phyloP scores from a whole-genome alignment of 345 rosid species.

The Lepidium aucheri region DNA sequence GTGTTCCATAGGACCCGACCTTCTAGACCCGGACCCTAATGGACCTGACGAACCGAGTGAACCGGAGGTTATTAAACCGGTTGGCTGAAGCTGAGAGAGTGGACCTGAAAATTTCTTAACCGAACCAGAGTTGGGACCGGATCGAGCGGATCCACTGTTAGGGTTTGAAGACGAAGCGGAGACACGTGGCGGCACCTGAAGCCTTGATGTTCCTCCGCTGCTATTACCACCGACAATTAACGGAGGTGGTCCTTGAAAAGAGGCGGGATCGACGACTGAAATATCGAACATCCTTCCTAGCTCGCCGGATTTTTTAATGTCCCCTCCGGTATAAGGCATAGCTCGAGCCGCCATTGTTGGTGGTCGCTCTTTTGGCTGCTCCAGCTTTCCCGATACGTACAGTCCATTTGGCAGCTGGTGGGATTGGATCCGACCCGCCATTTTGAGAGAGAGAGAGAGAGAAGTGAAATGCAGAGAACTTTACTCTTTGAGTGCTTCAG shows the following conservation, averaged over 20 bases:
- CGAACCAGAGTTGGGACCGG: slow-evolving; percentile 73
- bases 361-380: slow-evolving; percentile 56
- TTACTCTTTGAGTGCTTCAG: slow-evolving; percentile 29
- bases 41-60: slow-evolving; percentile 45
- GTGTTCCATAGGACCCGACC: slow-evolving; percentile 70
- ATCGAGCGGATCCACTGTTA: slow-evolving; percentile 82
- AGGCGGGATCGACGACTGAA: slow-evolving; percentile 38
- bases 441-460: slow-evolving; percentile 18
- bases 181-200: slow-evolving; percentile 37
- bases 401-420: slow-evolving; percentile 86
- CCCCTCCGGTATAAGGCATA: slow-evolving; percentile 86
- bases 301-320: slow-evolving; percentile 91
- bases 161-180: slow-evolving; percentile 47
- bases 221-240: slow-evolving; percentile 27
- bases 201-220: slow-evolving; percentile 32
- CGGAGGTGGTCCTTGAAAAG: slow-evolving; percentile 33
- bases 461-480: slow-evolving; percentile 16
- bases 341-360: slow-evolving; percentile 82
- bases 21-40: slow-evolving; percentile 27
- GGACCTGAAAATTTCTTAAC: slow-evolving; percentile 73
- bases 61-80: slow-evolving; percentile 92
- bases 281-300: slow-evolving; percentile 92
- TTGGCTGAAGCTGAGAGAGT: slow-evolving; percentile 58
- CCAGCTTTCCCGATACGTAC: slow-evolving; percentile 74
- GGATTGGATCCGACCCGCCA: slow-evolving; percentile 75